phyloP scores from a whole-genome alignment of 1,139 yeast species.

The Candida frijolesensis region DNA sequence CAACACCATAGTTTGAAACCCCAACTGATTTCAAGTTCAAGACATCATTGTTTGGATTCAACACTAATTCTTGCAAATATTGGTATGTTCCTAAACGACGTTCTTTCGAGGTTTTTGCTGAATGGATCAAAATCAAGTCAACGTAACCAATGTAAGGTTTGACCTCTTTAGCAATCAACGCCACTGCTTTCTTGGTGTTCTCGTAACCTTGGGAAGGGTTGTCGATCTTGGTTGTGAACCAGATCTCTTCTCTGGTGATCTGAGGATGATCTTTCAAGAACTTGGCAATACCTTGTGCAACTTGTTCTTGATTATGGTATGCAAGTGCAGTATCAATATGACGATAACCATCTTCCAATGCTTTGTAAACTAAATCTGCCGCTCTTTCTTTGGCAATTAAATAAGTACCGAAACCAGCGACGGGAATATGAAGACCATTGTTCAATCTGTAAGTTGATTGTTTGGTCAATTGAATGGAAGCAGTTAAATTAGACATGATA shows the following conservation, averaged over 20 bases:
- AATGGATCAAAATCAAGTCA: conserved; percentile 41
- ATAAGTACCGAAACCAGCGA: conserved; percentile 43
- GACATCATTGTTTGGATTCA: conserved; percentile 28
- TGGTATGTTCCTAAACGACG: conserved; percentile 40
- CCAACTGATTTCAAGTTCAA: conserved; percentile 40
- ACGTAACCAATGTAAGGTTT: conserved; percentile 47
- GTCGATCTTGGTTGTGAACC: conserved; percentile 63
- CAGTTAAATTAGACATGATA: conserved; percentile 12
- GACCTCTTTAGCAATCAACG: conserved; percentile 32
- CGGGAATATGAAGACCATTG: conserved; percentile 42
- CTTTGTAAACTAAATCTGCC: conserved; percentile 34
- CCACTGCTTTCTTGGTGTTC: conserved; percentile 55
- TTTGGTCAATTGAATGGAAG: conserved; percentile 32
- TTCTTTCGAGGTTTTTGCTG: conserved; percentile 32
- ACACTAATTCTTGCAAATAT: conserved; percentile 41
- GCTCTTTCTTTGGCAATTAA: conserved; percentile 27
- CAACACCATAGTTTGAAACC: conserved; percentile 44
- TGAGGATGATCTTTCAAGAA: conserved; percentile 45
- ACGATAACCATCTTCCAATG: conserved; percentile 66
- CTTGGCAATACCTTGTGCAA: conserved; percentile 32
- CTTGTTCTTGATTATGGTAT: conserved; percentile 59
- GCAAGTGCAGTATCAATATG: conserved; percentile 49
- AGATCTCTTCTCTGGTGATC: conserved; percentile 32
- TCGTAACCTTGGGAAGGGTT: conserved; percentile 61
- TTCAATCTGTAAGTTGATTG: conserved; percentile 33